phyloP scores from a whole-genome alignment of 257 asterid species.

The Fraxinus excelsior region DNA sequence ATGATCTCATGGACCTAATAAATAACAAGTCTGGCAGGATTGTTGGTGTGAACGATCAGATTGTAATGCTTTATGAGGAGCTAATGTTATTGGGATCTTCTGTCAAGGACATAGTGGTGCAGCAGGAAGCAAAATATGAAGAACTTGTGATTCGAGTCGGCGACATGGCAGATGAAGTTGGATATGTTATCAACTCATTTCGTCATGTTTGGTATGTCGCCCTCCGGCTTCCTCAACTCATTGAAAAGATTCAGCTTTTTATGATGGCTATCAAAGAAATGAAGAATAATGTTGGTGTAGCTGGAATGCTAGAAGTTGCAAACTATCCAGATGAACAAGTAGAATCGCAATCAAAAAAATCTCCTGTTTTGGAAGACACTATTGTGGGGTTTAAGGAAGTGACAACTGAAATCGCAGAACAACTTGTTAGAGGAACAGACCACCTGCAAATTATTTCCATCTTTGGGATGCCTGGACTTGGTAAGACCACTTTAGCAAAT shows the following conservation, averaged over 20 bases:
- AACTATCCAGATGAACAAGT: not conserved
- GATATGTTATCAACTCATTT: not conserved
- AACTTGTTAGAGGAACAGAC: not conserved
- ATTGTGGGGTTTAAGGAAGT: slow-evolving; percentile 13
- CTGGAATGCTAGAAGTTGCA: not conserved
- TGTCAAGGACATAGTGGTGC: not conserved
- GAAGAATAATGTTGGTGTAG: not conserved
- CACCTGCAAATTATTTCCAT: slow-evolving; percentile 20
- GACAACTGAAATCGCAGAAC: not conserved
- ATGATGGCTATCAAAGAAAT: too few relatives aligned
- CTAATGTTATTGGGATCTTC: not conserved
- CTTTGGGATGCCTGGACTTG: slow-evolving; percentile 30
- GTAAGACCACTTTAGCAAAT: slow-evolving; percentile 24
- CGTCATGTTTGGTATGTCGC: not conserved
- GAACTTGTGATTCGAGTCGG: not conserved
- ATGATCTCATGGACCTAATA: not conserved
- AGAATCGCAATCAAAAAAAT: not conserved
- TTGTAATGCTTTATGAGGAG: not conserved
- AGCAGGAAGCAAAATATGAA: not conserved
- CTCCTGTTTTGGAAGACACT: not conserved
- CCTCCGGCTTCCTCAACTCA: not conserved
- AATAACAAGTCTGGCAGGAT: not conserved
- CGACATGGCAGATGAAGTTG: not conserved
- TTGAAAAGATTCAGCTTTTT: not conserved
- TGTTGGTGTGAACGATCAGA: not conserved